Evolutionary conservation across 1,139 yeast species (phyloP), one percentile per base, ranked within the genome.

Genomic region (Debaryomyces psychrophilus): DNA sequence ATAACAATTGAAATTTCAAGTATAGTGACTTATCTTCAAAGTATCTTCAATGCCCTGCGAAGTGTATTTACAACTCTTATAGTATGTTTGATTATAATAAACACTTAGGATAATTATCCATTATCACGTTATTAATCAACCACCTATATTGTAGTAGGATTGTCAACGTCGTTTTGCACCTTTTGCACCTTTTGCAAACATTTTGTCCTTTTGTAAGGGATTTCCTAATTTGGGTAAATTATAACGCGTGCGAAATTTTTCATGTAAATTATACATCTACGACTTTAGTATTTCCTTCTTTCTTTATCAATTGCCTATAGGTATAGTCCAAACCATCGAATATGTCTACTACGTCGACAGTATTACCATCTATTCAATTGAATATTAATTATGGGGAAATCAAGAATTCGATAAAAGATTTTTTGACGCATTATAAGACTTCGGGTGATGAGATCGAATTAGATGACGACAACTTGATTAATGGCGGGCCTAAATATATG

Each of bases 401-500:
- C 53, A 70, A 74, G 48, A 69, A 71, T 26, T 69, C 76, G 37
- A 73, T 83, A 41, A 69, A 71, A 46, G 89, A 83, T 53, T 86
- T 86, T 62, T 62, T 86, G 44, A 68, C 75, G 18, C 82, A 84
- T 55, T 86, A 71, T 69, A 85, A 85, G 57, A 69, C 80, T 7
- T 59, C 63, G 28, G 51, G 53, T 2, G 54, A 53, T 15, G 49
- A 44, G 8, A 57, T 59, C 2, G 60, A 59, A 17, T 23, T 46
- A n/a, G 60, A 55, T 18, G 45, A 53, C 37, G 59, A 57, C 25
- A 52, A 54, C 38, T 65, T 60, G 41, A 52, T 50, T 18, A 40
- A 48, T 40, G 56, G 57, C 29, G 89, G 88, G 25, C 84, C 88
- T 27, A 93, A 93, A 64, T 93, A 93, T 66, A 71, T 87, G 83